These are phyloP conservation scores for Pyricularia pennisetigena DNA, from an alignment of 2,329 filamentous ascomycete genomes.

Conservation along the genomic window DNA sequence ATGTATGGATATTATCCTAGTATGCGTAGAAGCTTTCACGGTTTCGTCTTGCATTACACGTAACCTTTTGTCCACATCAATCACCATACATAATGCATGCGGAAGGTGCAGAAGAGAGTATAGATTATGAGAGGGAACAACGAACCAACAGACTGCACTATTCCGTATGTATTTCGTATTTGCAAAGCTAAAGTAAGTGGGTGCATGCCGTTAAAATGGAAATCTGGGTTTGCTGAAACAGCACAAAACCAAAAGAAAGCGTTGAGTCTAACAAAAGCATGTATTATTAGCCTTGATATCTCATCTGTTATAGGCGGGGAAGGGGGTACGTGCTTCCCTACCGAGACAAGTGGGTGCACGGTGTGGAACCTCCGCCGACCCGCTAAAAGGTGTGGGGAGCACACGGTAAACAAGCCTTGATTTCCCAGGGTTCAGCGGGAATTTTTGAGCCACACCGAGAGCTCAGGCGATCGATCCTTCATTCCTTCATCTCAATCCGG, in stretches of 20 bases:
- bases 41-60: too few relatives aligned
- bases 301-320: not conserved
- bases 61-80: too few relatives aligned
- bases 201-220: not conserved
- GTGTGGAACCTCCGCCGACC: not conserved
- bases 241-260: not conserved
- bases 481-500: not conserved
- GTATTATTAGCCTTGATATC: not conserved
- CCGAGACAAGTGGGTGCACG: too few relatives aligned
- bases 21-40: too few relatives aligned
- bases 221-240: not conserved
- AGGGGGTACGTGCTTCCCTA: not conserved
- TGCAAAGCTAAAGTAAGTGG: not conserved
- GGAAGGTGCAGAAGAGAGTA: too few relatives aligned
- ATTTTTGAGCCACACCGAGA: not conserved
- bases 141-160: too few relatives aligned
- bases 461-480: not conserved
- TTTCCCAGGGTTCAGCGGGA: not conserved
- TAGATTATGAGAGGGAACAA: too few relatives aligned
- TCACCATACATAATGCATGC: too few relatives aligned
- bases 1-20: too few relatives aligned
- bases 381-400: not conserved
- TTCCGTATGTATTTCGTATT: too few relatives aligned
- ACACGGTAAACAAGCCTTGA: not conserved
- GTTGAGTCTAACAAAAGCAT: not conserved